Conservation (phyloP, 306 rosid species). For the Trifolium repens region DNA sequence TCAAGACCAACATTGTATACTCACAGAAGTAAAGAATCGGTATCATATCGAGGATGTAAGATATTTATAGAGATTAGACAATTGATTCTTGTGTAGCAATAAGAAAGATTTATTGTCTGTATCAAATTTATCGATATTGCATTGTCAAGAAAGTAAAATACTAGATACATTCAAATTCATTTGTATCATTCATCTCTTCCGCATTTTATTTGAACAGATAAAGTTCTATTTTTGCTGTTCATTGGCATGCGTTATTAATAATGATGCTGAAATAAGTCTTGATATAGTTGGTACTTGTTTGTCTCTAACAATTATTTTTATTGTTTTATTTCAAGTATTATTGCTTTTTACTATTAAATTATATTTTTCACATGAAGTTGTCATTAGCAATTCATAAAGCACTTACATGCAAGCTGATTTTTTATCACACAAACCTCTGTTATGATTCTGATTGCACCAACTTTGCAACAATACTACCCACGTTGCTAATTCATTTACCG, state of each 20-base stretch:
- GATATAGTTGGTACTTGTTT: no score
- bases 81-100: conserved; percentile 40
- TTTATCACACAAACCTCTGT: no score
- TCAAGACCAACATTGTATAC: conserved; percentile 39
- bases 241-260: conserved; percentile 4
- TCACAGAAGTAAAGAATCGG: conserved; percentile 43
- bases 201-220: conserved; percentile 11
- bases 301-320: background rate
- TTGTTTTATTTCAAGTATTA: background rate
- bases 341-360: background rate
- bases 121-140: conserved; percentile 21
- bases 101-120: conserved; percentile 12
- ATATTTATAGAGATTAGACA: conserved; percentile 39
- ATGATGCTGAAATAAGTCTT: background rate
- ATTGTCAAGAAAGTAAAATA: conserved; percentile 31
- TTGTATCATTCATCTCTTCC: conserved; percentile 25
- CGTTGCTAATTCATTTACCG: no score
- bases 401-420: no score
- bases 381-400: no score
- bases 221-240: background rate
- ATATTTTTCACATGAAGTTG: no score
- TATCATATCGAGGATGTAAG: conserved; percentile 40
- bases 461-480: no score
- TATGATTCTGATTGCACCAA: no score
- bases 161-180: conserved; percentile 33